phyloP scores from a whole-genome alignment of 2,329 filamentous ascomycete genomes.

The Eutypa lata region DNA sequence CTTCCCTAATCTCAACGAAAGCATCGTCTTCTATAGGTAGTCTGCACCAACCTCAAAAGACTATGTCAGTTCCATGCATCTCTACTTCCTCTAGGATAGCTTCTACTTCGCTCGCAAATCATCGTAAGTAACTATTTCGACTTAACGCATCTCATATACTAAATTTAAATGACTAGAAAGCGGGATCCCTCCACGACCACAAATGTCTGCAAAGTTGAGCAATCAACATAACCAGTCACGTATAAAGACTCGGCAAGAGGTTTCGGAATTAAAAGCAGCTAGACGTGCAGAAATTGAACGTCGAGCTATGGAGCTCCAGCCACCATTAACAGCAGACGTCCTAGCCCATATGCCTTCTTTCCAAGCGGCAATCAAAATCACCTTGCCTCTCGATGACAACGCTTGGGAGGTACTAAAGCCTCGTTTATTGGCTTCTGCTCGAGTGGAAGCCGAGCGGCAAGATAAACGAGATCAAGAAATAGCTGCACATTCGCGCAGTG shows the following conservation, averaged over 20 bases:
- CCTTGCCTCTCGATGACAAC: constrained; percentile 62
- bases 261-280: constrained; percentile 59
- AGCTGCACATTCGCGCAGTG: constrained; percentile 25
- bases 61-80: not conserved
- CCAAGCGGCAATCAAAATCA: constrained; percentile 68
- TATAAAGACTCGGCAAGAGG: constrained; percentile 56
- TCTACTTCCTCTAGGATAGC: not conserved
- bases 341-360: constrained; percentile 71
- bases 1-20: not conserved
- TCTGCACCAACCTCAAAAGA: not conserved
- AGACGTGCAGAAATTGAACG: constrained; percentile 70
- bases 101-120: not conserved
- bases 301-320: constrained; percentile 62
- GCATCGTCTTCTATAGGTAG: constrained; percentile 1
- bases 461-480: constrained; percentile 37
- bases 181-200: not conserved
- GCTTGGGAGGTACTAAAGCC: constrained; percentile 69
- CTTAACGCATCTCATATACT: not conserved
- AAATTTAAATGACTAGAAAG: constrained; percentile 4
- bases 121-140: not conserved
- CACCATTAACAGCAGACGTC: constrained; percentile 60
- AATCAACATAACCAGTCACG: constrained; percentile 14
- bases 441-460: constrained; percentile 60
- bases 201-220: not conserved
- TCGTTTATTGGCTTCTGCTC: constrained; percentile 64